These are phyloP conservation scores for Candida anglica DNA, from an alignment of 805 yeast species.

Conservation along the genomic window DNA sequence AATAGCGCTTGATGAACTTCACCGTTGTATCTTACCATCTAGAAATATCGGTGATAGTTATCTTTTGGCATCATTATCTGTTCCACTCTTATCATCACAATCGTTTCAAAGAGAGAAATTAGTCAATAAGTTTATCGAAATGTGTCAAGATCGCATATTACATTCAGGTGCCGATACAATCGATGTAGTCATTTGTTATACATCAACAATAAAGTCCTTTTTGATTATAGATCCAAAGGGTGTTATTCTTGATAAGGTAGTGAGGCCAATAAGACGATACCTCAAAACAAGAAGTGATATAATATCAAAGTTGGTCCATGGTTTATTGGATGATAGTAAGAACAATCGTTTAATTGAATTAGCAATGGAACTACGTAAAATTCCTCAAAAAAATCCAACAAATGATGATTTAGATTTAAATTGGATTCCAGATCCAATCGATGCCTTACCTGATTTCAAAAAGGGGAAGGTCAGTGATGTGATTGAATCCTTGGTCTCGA, in stretches of 20 bases:
- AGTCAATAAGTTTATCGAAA: constrained; percentile 45
- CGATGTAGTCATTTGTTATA: constrained; percentile 65
- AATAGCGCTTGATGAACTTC: constrained; percentile 55
- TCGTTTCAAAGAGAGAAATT: constrained; percentile 47
- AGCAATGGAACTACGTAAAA: constrained; percentile 46
- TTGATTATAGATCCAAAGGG: constrained; percentile 82
- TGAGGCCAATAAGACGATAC: constrained; percentile 70
- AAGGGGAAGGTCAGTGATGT: constrained; percentile 59
- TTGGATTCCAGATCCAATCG: constrained; percentile 87
- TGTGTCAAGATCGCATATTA: constrained; percentile 46
- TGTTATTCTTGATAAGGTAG: constrained; percentile 71
- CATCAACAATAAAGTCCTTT: constrained; percentile 68
- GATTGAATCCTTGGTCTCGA: constrained; percentile 65
- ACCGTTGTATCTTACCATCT: constrained; percentile 39
- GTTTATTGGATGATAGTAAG: constrained; percentile 49
- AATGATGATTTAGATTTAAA: constrained; percentile 46
- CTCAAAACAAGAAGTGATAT: constrained; percentile 74
- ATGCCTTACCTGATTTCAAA: constrained; percentile 82
- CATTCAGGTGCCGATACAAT: constrained; percentile 82
- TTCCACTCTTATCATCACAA: constrained; percentile 11
- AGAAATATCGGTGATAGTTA: background rate
- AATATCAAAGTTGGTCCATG: constrained; percentile 63
- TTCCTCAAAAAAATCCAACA: constrained; percentile 2
- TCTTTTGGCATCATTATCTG: constrained; percentile 2
- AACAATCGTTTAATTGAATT: constrained; percentile 48